These are phyloP conservation scores for Apiospora phragmitis DNA, from an alignment of 2,329 filamentous ascomycete genomes.

Conservation along the genomic window DNA sequence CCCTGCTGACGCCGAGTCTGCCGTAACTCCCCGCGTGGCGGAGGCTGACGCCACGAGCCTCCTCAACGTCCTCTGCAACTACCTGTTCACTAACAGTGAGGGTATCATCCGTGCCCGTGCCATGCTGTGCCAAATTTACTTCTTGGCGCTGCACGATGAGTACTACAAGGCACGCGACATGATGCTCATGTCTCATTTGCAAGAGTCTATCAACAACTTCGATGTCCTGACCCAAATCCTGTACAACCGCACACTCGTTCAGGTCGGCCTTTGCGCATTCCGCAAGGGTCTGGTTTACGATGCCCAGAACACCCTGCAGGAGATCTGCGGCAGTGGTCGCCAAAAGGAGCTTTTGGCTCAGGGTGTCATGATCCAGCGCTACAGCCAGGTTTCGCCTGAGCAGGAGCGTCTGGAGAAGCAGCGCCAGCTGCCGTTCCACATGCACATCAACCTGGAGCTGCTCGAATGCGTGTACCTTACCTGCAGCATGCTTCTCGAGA, in stretches of 20 bases:
- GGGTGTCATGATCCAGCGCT: slow-evolving; percentile 97
- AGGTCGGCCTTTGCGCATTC: slow-evolving; percentile 98
- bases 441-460: slow-evolving; percentile 99
- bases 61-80: slow-evolving; percentile 87
- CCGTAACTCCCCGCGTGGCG: slow-evolving; percentile 73
- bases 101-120: slow-evolving; percentile 94
- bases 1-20: slow-evolving; percentile 68
- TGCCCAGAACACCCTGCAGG: slow-evolving; percentile 94
- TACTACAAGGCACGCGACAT: slow-evolving; percentile 98
- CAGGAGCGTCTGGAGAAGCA: slow-evolving; percentile 97
- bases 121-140: slow-evolving; percentile 99
- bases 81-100: slow-evolving; percentile 91
- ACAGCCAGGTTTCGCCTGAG: slow-evolving; percentile 93
- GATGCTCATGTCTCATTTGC: slow-evolving; percentile 99
- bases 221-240: slow-evolving; percentile 97
- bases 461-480: slow-evolving; percentile 98
- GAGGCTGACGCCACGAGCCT: slow-evolving; percentile 71
- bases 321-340: slow-evolving; percentile 95
- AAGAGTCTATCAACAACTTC: slow-evolving; percentile 95
- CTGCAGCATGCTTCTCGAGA: slow-evolving; percentile 98
- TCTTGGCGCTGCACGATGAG: slow-evolving; percentile 93
- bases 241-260: slow-evolving; percentile 96
- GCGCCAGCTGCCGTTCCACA: slow-evolving; percentile 97
- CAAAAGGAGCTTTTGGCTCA: slow-evolving; percentile 98
- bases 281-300: slow-evolving; percentile 95